These are phyloP conservation scores for Zymoseptoria ardabiliae DNA, from an alignment of 2,329 filamentous ascomycete species.

Conservation along the genomic window DNA sequence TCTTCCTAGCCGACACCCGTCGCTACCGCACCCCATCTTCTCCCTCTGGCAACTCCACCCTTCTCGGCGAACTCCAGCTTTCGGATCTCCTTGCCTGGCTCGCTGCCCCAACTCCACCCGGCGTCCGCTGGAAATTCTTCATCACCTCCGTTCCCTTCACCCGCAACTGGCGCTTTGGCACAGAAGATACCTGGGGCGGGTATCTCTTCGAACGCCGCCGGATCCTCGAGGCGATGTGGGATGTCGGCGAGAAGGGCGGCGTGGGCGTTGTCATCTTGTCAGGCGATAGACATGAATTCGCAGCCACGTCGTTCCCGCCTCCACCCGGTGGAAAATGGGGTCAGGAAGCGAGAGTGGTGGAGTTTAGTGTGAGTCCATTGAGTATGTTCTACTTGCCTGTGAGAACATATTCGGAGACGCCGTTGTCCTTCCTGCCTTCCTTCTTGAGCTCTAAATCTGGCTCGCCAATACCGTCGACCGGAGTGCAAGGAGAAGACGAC, in stretches of 20 bases:
- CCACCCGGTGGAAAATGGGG: slow-evolving; percentile 47
- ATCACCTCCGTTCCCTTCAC: slow-evolving; percentile 90
- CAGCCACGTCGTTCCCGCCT: slow-evolving; percentile 67
- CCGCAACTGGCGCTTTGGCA: slow-evolving; percentile 91
- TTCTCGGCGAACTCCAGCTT: slow-evolving; percentile 76
- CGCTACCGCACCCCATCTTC: slow-evolving; percentile 68
- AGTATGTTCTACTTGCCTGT: slow-evolving; percentile 91
- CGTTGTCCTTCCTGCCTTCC: background rate
- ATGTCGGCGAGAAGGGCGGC: slow-evolving; percentile 60
- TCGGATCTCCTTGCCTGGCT: slow-evolving; percentile 74
- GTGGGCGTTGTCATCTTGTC: slow-evolving; percentile 77
- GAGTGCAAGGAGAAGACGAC: slow-evolving; percentile 42
- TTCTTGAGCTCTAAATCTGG: background rate
- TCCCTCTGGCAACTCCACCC: slow-evolving; percentile 63
- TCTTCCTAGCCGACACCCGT: slow-evolving; percentile 91
- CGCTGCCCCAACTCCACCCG: slow-evolving; percentile 59
- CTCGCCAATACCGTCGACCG: slow-evolving; percentile 9
- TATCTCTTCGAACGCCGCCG: slow-evolving; percentile 72
- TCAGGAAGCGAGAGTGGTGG: slow-evolving; percentile 62
- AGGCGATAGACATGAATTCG: slow-evolving; percentile 95
- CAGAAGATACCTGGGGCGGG: slow-evolving; percentile 87
- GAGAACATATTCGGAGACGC: slow-evolving; percentile 65
- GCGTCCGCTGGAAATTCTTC: slow-evolving; percentile 89
- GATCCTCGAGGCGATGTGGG: slow-evolving; percentile 89
- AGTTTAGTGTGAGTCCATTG: slow-evolving; percentile 85